Percentiles rank a stretch among this genome's conserved stretches.
Conservation (phyloP, 495 filamentous ascomycete genomes). For the Aspergillus haitiensis region DNA sequence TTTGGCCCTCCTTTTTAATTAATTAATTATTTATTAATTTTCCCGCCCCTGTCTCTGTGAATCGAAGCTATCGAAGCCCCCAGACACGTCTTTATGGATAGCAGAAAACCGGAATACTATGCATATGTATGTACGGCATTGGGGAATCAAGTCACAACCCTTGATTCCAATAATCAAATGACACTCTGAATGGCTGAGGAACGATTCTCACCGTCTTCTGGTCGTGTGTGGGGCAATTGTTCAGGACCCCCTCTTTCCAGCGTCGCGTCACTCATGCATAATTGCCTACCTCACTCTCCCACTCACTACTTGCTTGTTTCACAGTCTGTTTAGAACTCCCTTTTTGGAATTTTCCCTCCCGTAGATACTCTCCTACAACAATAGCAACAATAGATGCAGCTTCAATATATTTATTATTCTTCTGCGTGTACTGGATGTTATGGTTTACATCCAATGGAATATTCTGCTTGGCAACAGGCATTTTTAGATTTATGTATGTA, state of each 20-base stretch:
- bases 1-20: no score
- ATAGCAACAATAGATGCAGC: neutral
- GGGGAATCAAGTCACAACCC: conserved; percentile 15
- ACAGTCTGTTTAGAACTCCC: conserved; percentile 1
- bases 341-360: neutral
- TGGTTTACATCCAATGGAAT: neutral
- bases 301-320: conserved; percentile 4
- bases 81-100: neutral
- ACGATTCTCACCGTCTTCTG: conserved; percentile 24
- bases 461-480: neutral
- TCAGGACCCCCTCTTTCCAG: neutral
- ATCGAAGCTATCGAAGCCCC: conserved; percentile 2
- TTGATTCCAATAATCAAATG: conserved; percentile 18
- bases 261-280: conserved; percentile 20
- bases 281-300: neutral
- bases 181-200: conserved; percentile 6
- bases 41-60: neutral
- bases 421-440: neutral
- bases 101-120: conserved; percentile 5
- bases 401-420: neutral
- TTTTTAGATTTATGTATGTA: conserved; percentile 1
- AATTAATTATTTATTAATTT: no score
- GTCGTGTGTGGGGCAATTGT: conserved; percentile 16
- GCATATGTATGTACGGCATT: conserved; percentile 7
- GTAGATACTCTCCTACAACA: neutral